Evolutionary conservation across 257 asterid species (phyloP), one percentile per base, ranked within the genome.

Genomic region (Scutellaria minor): DNA sequence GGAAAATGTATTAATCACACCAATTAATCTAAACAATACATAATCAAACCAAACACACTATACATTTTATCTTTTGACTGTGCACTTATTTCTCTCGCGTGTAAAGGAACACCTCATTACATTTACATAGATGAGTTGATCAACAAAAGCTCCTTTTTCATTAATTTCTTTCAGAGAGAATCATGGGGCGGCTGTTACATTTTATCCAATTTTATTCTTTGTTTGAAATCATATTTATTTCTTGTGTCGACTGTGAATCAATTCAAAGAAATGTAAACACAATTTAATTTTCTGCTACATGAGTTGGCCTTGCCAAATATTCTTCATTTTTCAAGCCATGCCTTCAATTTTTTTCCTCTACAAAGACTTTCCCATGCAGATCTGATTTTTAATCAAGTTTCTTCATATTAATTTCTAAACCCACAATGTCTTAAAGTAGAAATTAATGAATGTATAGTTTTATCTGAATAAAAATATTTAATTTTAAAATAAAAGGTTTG

Each of bases 131-230:
- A 18, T 18, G 18, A 18, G 18, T 18, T 18, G 10, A 61, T 59
- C 68, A 59, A 71, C 41, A 71, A 59, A 14, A 10, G 51, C 22
- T 14, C 57, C 14, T 24, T 24, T 24, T 24, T 24, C 27, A 24
- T 45, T 31, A 6, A 54, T 44, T 74, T 8, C 5, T 56, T 56
- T 57, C 37, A 45, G 69, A 67, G 47, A 48, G 58, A 66, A 67
- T 47, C 70, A 22, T 68, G 60, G 68, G 79, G 70, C 70, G 64
- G 75, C 71, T 53, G 75, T 47, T 58, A 48, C 71, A 5, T 13
- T 61, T 20, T 37, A 3, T 7, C 6, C 14, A 41, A 52, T 8
- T 10, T 6, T 31, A 53, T 42, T 68, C 46, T 9, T 31, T 9
- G 7, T 48, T 66, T 20, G 35, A 39, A 47, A 54, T 24, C 9